These are phyloP conservation scores for Hanseniaspora lachancei DNA, from an alignment of 805 yeast species.

Conservation along the genomic window DNA sequence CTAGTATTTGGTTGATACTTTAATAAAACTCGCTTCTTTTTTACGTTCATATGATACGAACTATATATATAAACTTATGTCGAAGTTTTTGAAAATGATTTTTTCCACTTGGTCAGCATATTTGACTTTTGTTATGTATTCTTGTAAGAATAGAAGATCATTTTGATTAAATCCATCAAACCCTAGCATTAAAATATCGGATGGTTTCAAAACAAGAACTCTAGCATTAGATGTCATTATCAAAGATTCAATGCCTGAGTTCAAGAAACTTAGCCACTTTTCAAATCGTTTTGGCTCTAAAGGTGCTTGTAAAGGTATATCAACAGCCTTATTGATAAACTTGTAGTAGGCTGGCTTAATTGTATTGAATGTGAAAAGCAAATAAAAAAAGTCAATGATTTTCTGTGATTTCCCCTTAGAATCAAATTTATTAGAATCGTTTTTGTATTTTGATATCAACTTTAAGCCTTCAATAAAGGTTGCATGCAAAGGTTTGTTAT, in stretches of 20 bases:
- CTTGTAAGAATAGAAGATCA: constrained; percentile 21
- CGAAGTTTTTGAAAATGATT: constrained; percentile 4
- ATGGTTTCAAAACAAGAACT: constrained; percentile 15
- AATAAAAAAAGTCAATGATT: constrained; percentile 9
- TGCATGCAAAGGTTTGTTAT: not conserved
- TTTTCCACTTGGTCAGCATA: not conserved
- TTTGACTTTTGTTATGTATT: constrained; percentile 11
- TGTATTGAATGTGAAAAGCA: constrained; percentile 7
- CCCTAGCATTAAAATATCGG: constrained; percentile 18
- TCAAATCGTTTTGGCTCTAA: constrained; percentile 4
- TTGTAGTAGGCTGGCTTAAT: constrained; percentile 11
- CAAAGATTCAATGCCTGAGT: not conserved
- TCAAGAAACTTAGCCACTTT: not conserved
- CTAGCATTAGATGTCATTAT: not conserved
- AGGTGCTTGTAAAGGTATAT: constrained; percentile 13
- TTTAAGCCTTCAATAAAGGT: constrained; percentile 10
- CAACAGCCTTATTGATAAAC: not conserved
- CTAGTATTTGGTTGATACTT: constrained; percentile 35
- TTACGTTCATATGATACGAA: too few relatives aligned
- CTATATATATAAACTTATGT: constrained; percentile 7
- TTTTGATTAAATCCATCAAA: constrained; percentile 27
- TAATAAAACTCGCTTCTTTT: constrained; percentile 11
- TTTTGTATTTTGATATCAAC: not conserved
- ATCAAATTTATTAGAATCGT: constrained; percentile 2
- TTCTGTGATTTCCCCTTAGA: constrained; percentile 4